Evolutionary conservation across 2,329 filamentous ascomycete genomes (phyloP).

Genomic region (Bipolaris oryzae): DNA sequence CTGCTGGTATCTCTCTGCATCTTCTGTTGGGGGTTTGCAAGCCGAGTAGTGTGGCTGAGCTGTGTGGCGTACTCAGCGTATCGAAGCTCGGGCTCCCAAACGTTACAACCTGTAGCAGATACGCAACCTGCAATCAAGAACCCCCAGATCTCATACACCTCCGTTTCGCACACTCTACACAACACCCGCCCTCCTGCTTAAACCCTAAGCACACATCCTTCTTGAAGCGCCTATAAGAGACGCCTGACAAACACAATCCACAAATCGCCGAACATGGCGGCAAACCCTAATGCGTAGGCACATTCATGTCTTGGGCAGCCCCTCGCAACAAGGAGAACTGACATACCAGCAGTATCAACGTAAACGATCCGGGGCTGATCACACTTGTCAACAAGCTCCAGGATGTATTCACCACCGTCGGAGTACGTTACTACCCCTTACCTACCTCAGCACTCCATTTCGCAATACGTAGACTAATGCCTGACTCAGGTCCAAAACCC

Average conservation of each 20-base stretch:
- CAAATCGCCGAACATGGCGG: slow-evolving; percentile 46
- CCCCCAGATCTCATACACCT: slow-evolving; percentile 26
- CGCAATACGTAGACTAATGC: slow-evolving; percentile 38
- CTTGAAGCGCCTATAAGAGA: neutral
- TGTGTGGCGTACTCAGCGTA: slow-evolving; percentile 17
- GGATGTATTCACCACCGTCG: slow-evolving; percentile 98
- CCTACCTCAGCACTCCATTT: slow-evolving; percentile 4
- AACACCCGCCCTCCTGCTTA: slow-evolving; percentile 3
- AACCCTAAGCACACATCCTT: slow-evolving; percentile 13
- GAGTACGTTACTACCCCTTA: slow-evolving; percentile 60
- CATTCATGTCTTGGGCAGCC: slow-evolving; percentile 24
- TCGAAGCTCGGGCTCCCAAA: slow-evolving; percentile 21
- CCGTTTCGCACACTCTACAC: slow-evolving; percentile 23
- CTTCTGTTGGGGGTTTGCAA: neutral
- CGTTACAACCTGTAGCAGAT: slow-evolving; percentile 25
- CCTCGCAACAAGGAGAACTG: slow-evolving; percentile 33
- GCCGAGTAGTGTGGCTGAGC: slow-evolving; percentile 12
- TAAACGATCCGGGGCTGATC: slow-evolving; percentile 72
- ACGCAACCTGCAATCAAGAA: slow-evolving; percentile 28
- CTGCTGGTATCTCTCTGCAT: too few relatives aligned
- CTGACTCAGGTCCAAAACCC: slow-evolving; percentile 84
- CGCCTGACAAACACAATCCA: slow-evolving; percentile 9
- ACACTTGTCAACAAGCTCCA: slow-evolving; percentile 97
- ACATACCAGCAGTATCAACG: slow-evolving; percentile 64
- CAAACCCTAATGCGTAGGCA: slow-evolving; percentile 51